phyloP scores from a whole-genome alignment of 2,329 filamentous ascomycete species.

The Xylariaceae sp. region DNA sequence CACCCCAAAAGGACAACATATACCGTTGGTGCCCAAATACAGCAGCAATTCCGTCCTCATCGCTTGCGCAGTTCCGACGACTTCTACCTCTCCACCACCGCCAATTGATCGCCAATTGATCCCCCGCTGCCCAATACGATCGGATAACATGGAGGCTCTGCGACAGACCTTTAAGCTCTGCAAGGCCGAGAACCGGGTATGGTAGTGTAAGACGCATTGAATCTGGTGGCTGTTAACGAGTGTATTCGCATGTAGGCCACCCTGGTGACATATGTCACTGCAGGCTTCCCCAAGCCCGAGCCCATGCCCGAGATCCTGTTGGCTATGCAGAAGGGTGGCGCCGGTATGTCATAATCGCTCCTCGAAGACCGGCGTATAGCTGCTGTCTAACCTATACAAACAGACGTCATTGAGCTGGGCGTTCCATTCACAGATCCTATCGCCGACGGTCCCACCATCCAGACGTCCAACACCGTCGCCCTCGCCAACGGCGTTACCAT shows the following conservation, averaged over 20 bases:
- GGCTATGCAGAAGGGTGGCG: constrained; percentile 86
- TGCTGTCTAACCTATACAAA: constrained; percentile 9
- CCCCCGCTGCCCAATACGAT: background rate
- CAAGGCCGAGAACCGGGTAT: constrained; percentile 56
- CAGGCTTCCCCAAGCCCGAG: constrained; percentile 80
- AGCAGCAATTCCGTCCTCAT: background rate
- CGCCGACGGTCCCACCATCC: constrained; percentile 94
- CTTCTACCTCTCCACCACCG: background rate
- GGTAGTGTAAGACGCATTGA: background rate
- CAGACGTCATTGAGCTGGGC: constrained; percentile 94
- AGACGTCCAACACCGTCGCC: constrained; percentile 88
- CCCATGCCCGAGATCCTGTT: constrained; percentile 81
- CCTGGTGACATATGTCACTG: constrained; percentile 93
- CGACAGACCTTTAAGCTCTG: constrained; percentile 57
- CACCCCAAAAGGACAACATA: background rate
- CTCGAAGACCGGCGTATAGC: constrained; percentile 10
- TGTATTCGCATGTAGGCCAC: constrained; percentile 56
- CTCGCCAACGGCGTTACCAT: constrained; percentile 87
- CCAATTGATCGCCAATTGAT: constrained; percentile 1
- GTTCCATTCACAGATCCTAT: constrained; percentile 98
- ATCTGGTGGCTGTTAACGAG: background rate
- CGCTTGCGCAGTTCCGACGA: background rate
- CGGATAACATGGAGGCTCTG: constrained; percentile 50
- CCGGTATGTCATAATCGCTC: constrained; percentile 55
- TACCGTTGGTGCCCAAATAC: background rate